These are phyloP conservation scores for Aphanoascus verrucosus DNA, from an alignment of 2,329 filamentous ascomycete species.

Conservation along the genomic window DNA sequence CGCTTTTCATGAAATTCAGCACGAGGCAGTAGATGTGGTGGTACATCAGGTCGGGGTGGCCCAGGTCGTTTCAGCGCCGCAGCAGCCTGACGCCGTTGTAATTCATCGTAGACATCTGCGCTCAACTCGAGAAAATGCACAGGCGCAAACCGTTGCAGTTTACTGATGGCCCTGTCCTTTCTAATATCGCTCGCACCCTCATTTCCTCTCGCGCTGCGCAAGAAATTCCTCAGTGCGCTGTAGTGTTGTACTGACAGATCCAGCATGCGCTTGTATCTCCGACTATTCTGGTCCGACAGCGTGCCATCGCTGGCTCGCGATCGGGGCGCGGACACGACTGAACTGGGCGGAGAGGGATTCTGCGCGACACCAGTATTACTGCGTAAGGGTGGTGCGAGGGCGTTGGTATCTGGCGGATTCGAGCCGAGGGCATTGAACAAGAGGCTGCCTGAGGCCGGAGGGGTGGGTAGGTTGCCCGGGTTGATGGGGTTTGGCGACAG, in stretches of 20 bases:
- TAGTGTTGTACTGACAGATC: constrained; percentile 72
- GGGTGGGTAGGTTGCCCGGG: constrained; percentile 49
- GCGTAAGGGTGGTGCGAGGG: constrained; percentile 37
- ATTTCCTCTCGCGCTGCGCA: constrained; percentile 60
- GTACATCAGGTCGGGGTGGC: constrained; percentile 41
- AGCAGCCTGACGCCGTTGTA: constrained; percentile 70
- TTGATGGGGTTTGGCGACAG: constrained; percentile 42
- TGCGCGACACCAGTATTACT: constrained; percentile 45
- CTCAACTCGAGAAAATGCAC: constrained; percentile 96
- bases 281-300: constrained; percentile 53
- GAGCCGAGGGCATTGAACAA: constrained; percentile 23
- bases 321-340: constrained; percentile 52
- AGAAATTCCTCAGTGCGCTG: constrained; percentile 62
- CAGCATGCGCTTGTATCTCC: constrained; percentile 51
- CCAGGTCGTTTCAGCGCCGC: constrained; percentile 29
- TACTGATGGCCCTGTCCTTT: constrained; percentile 85
- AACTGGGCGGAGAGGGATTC: constrained; percentile 75
- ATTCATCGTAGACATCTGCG: constrained; percentile 93
- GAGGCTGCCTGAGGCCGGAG: constrained; percentile 53
- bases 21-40: constrained; percentile 70
- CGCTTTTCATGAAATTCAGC: constrained; percentile 89
- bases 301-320: constrained; percentile 64
- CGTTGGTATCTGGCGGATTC: constrained; percentile 16
- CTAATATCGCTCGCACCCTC: constrained; percentile 58
- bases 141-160: constrained; percentile 75